A percentile compares a stretch with the other conserved stretches of the same genome.
Conservation (phyloP, 2,329 filamentous ascomycete species). For the Penicillium sp. region DNA sequence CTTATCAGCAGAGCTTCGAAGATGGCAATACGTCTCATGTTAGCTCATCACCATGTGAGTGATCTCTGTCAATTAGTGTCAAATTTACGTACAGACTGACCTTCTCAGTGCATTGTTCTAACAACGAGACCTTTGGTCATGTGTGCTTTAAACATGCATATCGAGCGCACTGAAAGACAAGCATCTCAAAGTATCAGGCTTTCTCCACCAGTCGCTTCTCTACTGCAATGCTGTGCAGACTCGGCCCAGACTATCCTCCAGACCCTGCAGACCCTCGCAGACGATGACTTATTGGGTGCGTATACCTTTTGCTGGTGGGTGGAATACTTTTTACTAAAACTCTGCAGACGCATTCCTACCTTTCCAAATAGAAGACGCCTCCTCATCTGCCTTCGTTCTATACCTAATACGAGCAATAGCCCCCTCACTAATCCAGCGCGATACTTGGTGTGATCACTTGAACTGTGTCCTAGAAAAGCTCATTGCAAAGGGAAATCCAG, state of each 20-base stretch:
- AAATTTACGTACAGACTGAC: neutral
- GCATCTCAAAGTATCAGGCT: constrained; percentile 27
- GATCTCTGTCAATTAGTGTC: neutral
- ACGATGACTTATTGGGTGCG: constrained; percentile 30
- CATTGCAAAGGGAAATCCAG: constrained; percentile 44
- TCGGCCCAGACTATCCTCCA: constrained; percentile 33
- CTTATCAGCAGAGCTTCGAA: constrained; percentile 31
- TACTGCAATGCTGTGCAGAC: constrained; percentile 32
- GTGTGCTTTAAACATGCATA: constrained; percentile 34
- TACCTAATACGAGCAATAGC: constrained; percentile 39
- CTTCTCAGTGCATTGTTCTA: constrained; percentile 30
- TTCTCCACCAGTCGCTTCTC: constrained; percentile 29
- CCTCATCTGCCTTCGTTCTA: constrained; percentile 48
- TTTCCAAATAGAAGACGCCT: constrained; percentile 49
- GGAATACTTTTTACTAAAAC: neutral
- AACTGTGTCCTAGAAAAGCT: constrained; percentile 44
- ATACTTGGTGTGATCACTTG: constrained; percentile 44
- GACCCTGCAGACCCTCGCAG: constrained; percentile 29
- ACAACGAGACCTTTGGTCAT: constrained; percentile 34
- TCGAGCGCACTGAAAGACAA: constrained; percentile 26
- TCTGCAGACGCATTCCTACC: constrained; percentile 44
- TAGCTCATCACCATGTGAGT: constrained; percentile 33
- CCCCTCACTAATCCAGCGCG: constrained; percentile 42
- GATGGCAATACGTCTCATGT: constrained; percentile 32
- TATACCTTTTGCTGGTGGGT: neutral